Percentiles rank a stretch among this genome's conserved stretches.
Conservation (phyloP, 306 rosid genomes). For the Alnus glutinosa region DNA sequence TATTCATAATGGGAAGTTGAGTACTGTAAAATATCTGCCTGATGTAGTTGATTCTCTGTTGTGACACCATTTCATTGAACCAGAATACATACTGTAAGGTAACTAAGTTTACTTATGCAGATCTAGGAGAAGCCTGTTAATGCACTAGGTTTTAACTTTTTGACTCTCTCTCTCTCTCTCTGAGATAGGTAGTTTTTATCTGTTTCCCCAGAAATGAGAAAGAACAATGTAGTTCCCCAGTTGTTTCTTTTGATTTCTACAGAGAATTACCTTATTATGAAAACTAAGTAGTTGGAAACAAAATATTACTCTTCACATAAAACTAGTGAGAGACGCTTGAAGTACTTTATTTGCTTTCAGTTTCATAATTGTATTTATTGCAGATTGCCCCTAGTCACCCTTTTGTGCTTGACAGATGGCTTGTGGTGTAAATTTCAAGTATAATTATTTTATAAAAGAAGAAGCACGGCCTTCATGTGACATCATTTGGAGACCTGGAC, state of each 20-base stretch:
- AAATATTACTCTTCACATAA: constrained; percentile 6
- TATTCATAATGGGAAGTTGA: neutral
- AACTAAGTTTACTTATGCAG: neutral
- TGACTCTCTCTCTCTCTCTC: neutral
- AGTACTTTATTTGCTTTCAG: constrained; percentile 22
- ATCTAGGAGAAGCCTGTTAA: neutral
- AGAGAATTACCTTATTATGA: neutral
- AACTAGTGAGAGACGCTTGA: constrained; percentile 5
- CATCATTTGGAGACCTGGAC: constrained; percentile 89
- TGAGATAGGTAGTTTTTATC: neutral
- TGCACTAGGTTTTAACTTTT: neutral
- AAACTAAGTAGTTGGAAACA: neutral
- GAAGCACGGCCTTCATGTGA: constrained; percentile 54
- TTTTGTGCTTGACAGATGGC: constrained; percentile 56
- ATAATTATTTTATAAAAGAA: constrained; percentile 77
- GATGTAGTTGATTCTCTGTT: neutral
- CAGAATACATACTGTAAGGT: neutral
- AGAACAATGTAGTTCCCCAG: neutral
- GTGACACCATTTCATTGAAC: neutral
- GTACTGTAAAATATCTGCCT: neutral
- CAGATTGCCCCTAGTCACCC: constrained; percentile 21
- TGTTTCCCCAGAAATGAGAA: neutral
- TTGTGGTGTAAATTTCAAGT: constrained; percentile 71
- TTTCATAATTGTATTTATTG: constrained; percentile 15
- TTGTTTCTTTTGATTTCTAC: neutral